Evolutionary conservation across 179 eudicot species (phyloP).

Genomic region (Beta corolliflora): DNA sequence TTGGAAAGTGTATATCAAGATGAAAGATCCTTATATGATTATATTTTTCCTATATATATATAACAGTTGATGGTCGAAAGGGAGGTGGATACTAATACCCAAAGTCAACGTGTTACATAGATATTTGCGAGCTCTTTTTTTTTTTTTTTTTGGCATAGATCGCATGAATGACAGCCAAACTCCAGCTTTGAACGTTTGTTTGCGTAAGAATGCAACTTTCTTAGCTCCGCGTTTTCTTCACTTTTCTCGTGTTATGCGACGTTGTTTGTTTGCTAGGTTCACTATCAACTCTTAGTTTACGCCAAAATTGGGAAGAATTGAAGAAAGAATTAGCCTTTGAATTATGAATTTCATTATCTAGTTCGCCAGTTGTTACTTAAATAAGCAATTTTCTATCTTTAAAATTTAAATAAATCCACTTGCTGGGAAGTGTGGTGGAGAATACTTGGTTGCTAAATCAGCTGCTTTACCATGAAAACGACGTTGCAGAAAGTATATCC

Average conservation of each 20-base stretch:
- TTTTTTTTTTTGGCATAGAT: background rate
- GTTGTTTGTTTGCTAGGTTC: background rate
- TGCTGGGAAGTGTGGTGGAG: background rate
- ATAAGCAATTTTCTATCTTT: background rate
- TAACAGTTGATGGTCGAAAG: too few relatives aligned
- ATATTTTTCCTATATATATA: too few relatives aligned
- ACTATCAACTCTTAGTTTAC: background rate
- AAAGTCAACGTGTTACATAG: too few relatives aligned
- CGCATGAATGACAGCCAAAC: slow-evolving; percentile 5
- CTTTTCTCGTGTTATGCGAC: slow-evolving; percentile 5
- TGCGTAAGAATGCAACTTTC: background rate
- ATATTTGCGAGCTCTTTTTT: too few relatives aligned
- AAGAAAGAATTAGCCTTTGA: background rate
- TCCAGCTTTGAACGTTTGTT: slow-evolving; percentile 11
- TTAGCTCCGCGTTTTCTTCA: background rate
- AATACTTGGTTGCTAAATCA: background rate
- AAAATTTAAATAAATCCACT: background rate
- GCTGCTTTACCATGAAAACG: slow-evolving; percentile 1
- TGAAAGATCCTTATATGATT: too few relatives aligned
- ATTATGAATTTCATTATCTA: background rate
- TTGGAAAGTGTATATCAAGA: too few relatives aligned
- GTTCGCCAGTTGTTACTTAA: background rate
- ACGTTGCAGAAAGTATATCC: background rate
- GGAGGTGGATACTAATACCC: too few relatives aligned
- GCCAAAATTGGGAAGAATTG: background rate